Base-by-base conservation (phyloP, 1,284 basidiomycete genomes). In the Leccinum solheimii region DNA sequence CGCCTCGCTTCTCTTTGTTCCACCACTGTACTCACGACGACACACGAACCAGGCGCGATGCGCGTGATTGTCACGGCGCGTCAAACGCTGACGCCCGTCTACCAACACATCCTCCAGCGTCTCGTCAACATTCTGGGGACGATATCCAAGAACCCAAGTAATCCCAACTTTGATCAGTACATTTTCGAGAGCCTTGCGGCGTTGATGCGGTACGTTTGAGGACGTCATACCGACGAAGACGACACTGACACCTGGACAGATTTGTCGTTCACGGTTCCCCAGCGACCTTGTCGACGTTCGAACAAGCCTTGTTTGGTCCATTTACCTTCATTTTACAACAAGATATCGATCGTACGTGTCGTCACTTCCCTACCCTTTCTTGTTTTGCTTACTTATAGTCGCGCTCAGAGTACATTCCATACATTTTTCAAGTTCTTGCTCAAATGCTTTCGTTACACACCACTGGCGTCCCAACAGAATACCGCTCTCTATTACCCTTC, bases 151-250 rank as follows among this genome's bases (percentile, higher is more conserved):
- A 99, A 99, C 73, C 97, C 97, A 13, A 95, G 92, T 75, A 99
- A 99, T 76, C 97, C 97, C 0, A 89, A 91, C 66, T 99, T 99
- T 78, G 96, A 96, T 75, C 97, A 99, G 73, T 98, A 95, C 73
- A 91, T 94, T 65, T 99, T 99, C 71, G 97, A 99, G 80, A 92
- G 90, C 72, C 88, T 99, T 45, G 91, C 96, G 14, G 95, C 92
- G 0, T 79, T 99, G 67, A 90, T 98, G 77, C 85, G 93, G 90
- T 92, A 62, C 48, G 77, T 67, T 27, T 19, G 9, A 55, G 54
- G 49, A 40, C 6, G 16, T 56, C 2, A 9, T 5, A 9, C 21
- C 21, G 5, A 23, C 3, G 7, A 56, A 5, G 9, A 43, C 23
- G 1, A 54, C 1, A n/a, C 36, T 66, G 32, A 70, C 14, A 2